A percentile compares a stretch with the other conserved stretches of the same genome.
Evolutionary conservation across 345 rosid genomes (phyloP).

Genomic region (Syzygium jambos): DNA sequence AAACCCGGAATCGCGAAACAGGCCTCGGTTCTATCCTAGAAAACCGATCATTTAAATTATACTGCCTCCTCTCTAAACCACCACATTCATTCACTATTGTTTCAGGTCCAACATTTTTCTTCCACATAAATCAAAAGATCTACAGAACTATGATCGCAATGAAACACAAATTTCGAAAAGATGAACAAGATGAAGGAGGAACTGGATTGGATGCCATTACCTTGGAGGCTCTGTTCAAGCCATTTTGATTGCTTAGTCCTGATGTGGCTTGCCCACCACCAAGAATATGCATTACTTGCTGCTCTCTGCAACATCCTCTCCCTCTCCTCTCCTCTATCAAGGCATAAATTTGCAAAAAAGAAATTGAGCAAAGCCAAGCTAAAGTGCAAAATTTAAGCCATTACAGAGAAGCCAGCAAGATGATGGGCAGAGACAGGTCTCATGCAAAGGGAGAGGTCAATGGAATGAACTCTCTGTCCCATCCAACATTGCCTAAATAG

Average conservation of each 20-base stretch:
- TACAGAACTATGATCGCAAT: not conserved
- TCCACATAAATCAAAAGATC: not conserved
- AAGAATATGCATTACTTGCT: constrained; percentile 40
- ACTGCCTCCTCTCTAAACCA: not conserved
- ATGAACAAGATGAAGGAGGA: not conserved
- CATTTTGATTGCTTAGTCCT: constrained; percentile 48
- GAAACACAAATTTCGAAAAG: not conserved
- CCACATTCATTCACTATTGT: not conserved
- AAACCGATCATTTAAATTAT: not conserved
- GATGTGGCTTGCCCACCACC: constrained; percentile 58
- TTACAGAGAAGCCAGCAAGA: not conserved
- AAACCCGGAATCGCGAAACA: not conserved
- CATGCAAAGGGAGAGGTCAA: not conserved
- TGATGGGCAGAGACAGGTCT: not conserved
- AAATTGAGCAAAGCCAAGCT: not conserved
- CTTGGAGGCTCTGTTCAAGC: constrained; percentile 46
- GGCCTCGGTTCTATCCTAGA: not conserved
- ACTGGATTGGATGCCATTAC: constrained; percentile 1
- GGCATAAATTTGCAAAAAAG: not conserved
- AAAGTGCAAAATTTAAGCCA: not conserved
- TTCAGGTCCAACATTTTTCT: not conserved
- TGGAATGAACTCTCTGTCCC: not conserved
- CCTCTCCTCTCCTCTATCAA: not conserved
- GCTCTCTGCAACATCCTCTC: constrained; percentile 34
- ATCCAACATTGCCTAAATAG: constrained; percentile 3